Evolutionary conservation across 2,329 filamentous ascomycete genomes (phyloP).

Genomic region (Arthrobotrys musiformis): DNA sequence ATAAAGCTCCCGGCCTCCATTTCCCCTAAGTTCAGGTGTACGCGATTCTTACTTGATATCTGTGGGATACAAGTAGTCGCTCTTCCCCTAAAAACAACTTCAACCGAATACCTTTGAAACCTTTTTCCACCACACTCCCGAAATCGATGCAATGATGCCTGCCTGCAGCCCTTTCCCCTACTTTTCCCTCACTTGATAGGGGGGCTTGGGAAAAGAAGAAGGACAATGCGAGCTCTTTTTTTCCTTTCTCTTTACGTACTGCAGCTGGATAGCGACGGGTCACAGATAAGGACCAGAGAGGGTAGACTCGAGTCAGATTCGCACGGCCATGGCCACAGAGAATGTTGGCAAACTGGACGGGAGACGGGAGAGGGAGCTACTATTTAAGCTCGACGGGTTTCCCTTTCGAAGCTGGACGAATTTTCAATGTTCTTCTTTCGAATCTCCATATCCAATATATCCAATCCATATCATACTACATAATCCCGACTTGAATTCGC

Average conservation of each 20-base stretch:
- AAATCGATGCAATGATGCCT: constrained; percentile 31
- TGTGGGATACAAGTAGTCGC: constrained; percentile 12
- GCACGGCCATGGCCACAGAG: background rate
- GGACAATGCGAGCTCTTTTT: constrained; percentile 16
- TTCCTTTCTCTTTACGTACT: background rate
- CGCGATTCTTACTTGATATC: constrained; percentile 53
- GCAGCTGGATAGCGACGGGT: constrained; percentile 36
- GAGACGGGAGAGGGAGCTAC: too few relatives aligned
- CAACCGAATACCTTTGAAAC: constrained; percentile 49
- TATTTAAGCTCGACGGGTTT: constrained; percentile 12
- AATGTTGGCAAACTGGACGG: constrained; percentile 2
- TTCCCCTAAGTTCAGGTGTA: constrained; percentile 54
- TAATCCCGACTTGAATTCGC: background rate
- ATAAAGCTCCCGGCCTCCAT: constrained; percentile 44
- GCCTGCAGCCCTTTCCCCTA: constrained; percentile 29
- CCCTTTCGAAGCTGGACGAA: constrained; percentile 3
- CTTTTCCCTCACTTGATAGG: too few relatives aligned
- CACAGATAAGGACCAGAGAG: constrained; percentile 18
- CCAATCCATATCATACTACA: too few relatives aligned
- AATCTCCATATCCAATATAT: background rate
- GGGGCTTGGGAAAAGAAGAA: background rate
- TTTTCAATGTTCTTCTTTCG: background rate
- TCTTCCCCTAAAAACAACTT: constrained; percentile 53
- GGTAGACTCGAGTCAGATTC: constrained; percentile 8
- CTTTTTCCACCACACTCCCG: constrained; percentile 20